Evolutionary conservation across 1,284 basidiomycete species (phyloP).

Genomic region (Tremellales sp.): DNA sequence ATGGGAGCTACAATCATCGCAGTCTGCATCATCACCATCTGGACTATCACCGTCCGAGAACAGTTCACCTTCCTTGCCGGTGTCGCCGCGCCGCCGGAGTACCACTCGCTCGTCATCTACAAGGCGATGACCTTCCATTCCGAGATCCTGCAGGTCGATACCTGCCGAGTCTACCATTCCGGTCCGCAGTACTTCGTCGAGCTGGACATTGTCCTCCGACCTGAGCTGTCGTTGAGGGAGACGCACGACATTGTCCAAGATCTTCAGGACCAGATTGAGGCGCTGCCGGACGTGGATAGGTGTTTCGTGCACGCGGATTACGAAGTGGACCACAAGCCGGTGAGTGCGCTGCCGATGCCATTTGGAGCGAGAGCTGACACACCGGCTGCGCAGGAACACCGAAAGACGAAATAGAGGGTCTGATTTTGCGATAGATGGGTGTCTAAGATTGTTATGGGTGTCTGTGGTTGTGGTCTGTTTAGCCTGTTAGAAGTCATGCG

Average conservation of each 20-base stretch:
- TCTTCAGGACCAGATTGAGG: constrained; percentile 90
- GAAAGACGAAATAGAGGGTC: too few species aligned
- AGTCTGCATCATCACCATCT: constrained; percentile 71
- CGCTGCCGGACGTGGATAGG: constrained; percentile 82
- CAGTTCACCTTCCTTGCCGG: constrained; percentile 88
- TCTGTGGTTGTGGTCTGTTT: too few species aligned
- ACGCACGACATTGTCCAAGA: constrained; percentile 90
- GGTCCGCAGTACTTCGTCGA: constrained; percentile 84
- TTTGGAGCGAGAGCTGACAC: too few species aligned
- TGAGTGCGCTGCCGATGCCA: constrained; percentile 32
- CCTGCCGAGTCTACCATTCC: constrained; percentile 76
- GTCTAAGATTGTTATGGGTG: too few species aligned
- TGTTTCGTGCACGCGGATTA: constrained; percentile 94
- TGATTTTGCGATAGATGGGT: too few species aligned
- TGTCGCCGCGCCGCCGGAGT: constrained; percentile 84
- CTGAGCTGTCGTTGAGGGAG: constrained; percentile 81
- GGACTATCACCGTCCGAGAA: constrained; percentile 66
- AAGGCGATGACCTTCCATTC: constrained; percentile 84
- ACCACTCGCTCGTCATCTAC: constrained; percentile 86
- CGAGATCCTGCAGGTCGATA: constrained; percentile 82
- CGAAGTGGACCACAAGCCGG: constrained; percentile 68
- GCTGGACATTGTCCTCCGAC: constrained; percentile 89
- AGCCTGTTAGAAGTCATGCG: too few species aligned
- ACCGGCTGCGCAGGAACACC: too few species aligned
- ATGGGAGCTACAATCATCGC: constrained; percentile 60